Evolutionary conservation across 1,284 basidiomycete species (phyloP), one percentile per base, ranked within the genome.

Genomic region (Pholiota adiposa): DNA sequence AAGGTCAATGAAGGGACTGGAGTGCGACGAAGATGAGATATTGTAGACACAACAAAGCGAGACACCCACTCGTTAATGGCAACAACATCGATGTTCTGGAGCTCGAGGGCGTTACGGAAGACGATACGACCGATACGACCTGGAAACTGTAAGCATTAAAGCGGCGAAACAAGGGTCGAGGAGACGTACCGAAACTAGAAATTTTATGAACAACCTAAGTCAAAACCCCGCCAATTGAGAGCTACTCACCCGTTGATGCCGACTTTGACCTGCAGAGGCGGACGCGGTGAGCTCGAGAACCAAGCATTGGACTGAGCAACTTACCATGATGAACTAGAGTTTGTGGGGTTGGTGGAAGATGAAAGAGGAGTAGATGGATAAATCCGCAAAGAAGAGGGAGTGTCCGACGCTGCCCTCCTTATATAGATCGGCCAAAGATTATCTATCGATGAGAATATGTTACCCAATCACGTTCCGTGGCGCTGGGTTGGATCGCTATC

Each of bases 81-180:
- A 63, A 94, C 88, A 71, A 97, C 86, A 14, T 95, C 82, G 72
- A 96, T 85, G 59, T 90, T 89, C 60, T 82, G 78, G 74, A 88
- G 81, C 69, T 88, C 80, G 70, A 98, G 83, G 59, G 95, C 95
- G 84, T 98, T 98, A 73, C 97, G 92, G 79, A 94, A 85, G 69
- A 99, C 97, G 76, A 99, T 97, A 79, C 96, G 95, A 76, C 96
- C 96, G 73, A 97, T 97, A 84, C 96, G 95, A 83, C 96, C 95
- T 95, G 58, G 6, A 56, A 27, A 29, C 6, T 54, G 53, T 53
- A 25, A 65, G 62, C n/a, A 53, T n/a, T 40, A 25, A 18, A 46
- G 49, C 38, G 29, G 38, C 46, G 49, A 54, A 29, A 27, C 55
- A 27, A 43, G 51, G 3, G 16, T 27, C 11, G 31, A 33, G 8